Percentiles rank a stretch among this genome's conserved stretches.
Evolutionary conservation across 345 rosid species (phyloP).

Genomic region (Populus euphratica): DNA sequence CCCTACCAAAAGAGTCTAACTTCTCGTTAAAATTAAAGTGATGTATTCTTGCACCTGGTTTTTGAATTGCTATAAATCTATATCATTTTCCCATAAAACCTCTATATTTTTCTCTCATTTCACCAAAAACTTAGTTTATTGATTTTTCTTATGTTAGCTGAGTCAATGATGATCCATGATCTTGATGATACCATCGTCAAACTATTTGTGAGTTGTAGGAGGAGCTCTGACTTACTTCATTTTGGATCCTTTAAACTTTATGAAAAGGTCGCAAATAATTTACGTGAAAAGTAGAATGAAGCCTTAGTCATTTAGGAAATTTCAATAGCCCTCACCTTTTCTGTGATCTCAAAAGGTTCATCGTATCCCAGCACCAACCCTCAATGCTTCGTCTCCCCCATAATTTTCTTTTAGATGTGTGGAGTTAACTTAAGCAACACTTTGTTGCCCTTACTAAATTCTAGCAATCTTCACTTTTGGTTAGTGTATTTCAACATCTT

Average conservation of each 20-base stretch:
- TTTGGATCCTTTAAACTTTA: too few species aligned
- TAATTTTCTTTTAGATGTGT: too few species aligned
- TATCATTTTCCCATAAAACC: too few species aligned
- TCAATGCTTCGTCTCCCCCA: background rate
- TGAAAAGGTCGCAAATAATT: too few species aligned
- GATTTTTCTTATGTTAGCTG: accelerated
- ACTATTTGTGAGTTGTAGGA: background rate
- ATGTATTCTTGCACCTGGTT: too few species aligned
- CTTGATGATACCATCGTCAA: too few species aligned
- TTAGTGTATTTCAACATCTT: too few species aligned
- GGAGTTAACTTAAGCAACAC: too few species aligned
- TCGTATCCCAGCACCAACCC: background rate
- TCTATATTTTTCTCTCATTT: accelerated
- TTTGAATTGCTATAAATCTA: too few species aligned
- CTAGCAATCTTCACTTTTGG: accelerated
- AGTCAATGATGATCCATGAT: too few species aligned
- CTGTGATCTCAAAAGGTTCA: background rate
- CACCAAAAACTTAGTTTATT: too few species aligned
- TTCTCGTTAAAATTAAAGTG: accelerated
- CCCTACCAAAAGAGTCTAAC: accelerated
- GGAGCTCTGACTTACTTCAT: background rate
- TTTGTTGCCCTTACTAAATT: too few species aligned
- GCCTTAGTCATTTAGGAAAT: accelerated
- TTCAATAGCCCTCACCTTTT: background rate
- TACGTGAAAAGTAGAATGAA: background rate